Percentiles rank a stretch among this genome's conserved stretches.
phyloP scores from a whole-genome alignment of 2,329 filamentous ascomycete species.

The Aureobasidium vineae region DNA sequence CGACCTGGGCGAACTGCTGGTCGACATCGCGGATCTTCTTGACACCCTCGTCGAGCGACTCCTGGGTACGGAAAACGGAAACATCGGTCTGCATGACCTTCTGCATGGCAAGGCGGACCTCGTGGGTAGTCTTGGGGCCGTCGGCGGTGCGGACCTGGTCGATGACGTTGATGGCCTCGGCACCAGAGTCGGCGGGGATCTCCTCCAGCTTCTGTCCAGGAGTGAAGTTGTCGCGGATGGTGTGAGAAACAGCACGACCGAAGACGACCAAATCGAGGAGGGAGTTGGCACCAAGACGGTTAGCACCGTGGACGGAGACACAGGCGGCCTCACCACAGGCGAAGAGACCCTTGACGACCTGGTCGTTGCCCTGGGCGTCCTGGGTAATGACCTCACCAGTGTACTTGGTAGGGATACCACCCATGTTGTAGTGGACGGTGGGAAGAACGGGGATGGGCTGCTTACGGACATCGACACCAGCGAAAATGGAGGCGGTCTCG shows the following conservation, averaged over 20 bases:
- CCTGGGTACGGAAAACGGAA: constrained; percentile 92
- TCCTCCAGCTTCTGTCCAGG: constrained; percentile 79
- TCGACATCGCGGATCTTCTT: constrained; percentile 77
- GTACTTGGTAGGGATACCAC: constrained; percentile 96
- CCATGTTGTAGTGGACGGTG: constrained; percentile 99
- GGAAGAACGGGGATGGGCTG: constrained; percentile 95
- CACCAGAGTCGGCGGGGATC: constrained; percentile 79
- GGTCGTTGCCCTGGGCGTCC: constrained; percentile 80
- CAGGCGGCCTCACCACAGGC: constrained; percentile 97
- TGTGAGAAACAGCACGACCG: constrained; percentile 94
- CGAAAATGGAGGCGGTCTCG: constrained; percentile 95
- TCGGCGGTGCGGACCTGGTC: constrained; percentile 82
- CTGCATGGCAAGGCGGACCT: constrained; percentile 90
- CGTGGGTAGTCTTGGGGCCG: constrained; percentile 81
- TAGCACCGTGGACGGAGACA: constrained; percentile 96
- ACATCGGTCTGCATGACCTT: constrained; percentile 98
- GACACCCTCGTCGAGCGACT: constrained; percentile 91
- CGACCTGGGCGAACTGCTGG: constrained; percentile 72
- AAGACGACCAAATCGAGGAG: constrained; percentile 97
- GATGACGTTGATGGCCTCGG: constrained; percentile 79
- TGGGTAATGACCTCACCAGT: constrained; percentile 93
- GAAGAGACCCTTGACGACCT: constrained; percentile 91
- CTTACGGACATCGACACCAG: constrained; percentile 94
- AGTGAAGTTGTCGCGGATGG: constrained; percentile 89
- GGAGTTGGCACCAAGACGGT: constrained; percentile 96